These are phyloP conservation scores for Eimeria necatrix DNA, from an alignment of 169 alveolate genomes.

Conservation along the genomic window DNA sequence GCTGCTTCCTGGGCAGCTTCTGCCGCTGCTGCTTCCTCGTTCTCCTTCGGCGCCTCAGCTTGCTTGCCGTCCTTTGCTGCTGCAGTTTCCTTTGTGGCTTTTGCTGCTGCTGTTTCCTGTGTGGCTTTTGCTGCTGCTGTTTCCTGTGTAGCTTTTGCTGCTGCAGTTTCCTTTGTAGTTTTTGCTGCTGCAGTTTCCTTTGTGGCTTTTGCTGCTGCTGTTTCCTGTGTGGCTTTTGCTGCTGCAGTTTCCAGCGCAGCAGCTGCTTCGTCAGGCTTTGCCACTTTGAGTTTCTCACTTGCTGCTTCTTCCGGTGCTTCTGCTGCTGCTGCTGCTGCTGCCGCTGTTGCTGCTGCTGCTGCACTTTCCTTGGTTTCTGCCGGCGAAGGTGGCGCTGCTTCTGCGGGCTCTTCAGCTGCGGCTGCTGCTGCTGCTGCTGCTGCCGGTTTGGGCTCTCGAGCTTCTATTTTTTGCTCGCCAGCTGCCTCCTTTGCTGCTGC, in stretches of 20 bases:
- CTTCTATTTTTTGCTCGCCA: neutral
- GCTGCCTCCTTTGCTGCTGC: neutral
- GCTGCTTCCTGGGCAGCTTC: neutral
- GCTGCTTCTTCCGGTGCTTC: neutral
- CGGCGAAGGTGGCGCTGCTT: neutral
- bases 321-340: constrained; percentile 3
- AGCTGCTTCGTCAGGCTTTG: too few species aligned
- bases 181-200: neutral
- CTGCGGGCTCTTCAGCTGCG: neutral
- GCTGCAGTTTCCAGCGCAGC: too few species aligned
- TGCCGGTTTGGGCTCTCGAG: neutral
- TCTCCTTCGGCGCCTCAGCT: neutral
- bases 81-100: neutral
- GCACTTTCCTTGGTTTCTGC: neutral
- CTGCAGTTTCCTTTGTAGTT: too few species aligned
- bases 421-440: neutral
- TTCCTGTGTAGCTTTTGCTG: too few species aligned
- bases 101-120: too few species aligned
- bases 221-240: too few species aligned
- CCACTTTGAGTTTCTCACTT: too few species aligned
- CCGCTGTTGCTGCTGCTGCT: neutral
- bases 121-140: too few species aligned
- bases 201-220: too few species aligned
- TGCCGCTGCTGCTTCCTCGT: neutral
- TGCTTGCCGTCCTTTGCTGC: neutral